Evolutionary conservation across 2,329 filamentous ascomycete genomes (phyloP), one percentile per base, ranked within the genome.

Genomic region (Acarospora socialis): DNA sequence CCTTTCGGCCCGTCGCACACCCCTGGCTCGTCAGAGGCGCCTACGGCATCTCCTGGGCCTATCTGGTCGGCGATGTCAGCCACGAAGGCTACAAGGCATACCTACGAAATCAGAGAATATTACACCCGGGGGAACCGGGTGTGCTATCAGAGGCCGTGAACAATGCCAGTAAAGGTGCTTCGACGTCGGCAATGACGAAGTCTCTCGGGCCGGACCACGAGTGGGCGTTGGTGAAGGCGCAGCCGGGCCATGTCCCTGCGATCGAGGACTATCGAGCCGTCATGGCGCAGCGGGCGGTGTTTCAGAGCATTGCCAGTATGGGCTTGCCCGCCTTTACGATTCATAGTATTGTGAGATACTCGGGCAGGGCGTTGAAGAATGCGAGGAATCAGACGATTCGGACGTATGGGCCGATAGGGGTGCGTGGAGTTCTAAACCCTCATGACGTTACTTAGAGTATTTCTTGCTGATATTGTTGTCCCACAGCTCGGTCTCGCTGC

Each of bases 31-130:
- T 98, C 7, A 72, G 77, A 37, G 65, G 72, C 28, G 90, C 90
- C 4, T 98, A 98, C 51, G 87, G 73, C 29, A 64, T 98, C 24
- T 92, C 82, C 2, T 95, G 90, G 90, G 65, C 80, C 7, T 98
- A 98, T 50, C 70, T 98, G 14, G 57, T 84, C 9, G 87, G 90
- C 29, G 90, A 98, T 50, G 87, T 95, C 28, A 68, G 70, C 20
- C 77, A 94, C 51, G 90, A 98, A 56, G 87, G 90, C 4, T 95
- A 93, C 64, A 93, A 94, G 52, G 78, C 87, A 5, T 95, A 94
- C 54, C 70, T 80, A 54, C 73, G 80, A 35, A 95, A 98, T 52
- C 81, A 90, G 55, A 69, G 70, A 22, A 65, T 73, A 1, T 57
- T 84, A 14, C 70, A 86, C 44, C 82, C 83, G 0, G n/a, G n/a